Evolutionary conservation across 805 yeast species (phyloP), one percentile per base, ranked within the genome.

Genomic region (Candida coquimbonensis): DNA sequence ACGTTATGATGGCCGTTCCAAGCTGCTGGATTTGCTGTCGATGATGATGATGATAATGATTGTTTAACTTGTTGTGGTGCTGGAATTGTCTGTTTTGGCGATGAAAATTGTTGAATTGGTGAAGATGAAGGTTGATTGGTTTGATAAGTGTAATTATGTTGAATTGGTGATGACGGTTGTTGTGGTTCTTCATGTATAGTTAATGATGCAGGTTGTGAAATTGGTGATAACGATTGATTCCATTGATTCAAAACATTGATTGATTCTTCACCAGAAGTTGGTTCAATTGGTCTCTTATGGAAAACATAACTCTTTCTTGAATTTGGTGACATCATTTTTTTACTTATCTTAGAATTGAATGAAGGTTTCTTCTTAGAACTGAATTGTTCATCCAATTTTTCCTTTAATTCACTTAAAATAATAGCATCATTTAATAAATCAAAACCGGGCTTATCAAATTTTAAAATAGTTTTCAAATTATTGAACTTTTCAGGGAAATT

Each of bases 401-500:
- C 59, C 36, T 55, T 58, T 35, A 59, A 44, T 42, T 58, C 63
- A 12, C 49, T 59, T 9, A 59, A 41, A 29, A 55, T 43, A 16
- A 57, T 56, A 8, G 61, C 59, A 46, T 56, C 61, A 27, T 57
- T 60, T 34, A 60, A 46, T n/a, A 59, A 39, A 33, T 55, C 62
- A 46, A 60, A 55, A 1, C 63, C 63, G 5, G 61, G 59, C 34
- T 58, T 56, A 46, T 60, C 65, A 38, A 49, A 56, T 37, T 58
- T 54, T 43, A 73, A 59, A 38, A 63, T 62, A 39, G 62, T 66
- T 50, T 66, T 65, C 56, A 69, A 67, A 45, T 64, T 66, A 48
- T 61, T 63, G 53, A 67, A 66, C 31, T 62, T 61, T 49, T 65
- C 65, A 24, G 67, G 67, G 53, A 70, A 68, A 46, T 68, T 69